Base-by-base conservation (phyloP, 805 yeast genomes). In the Zygosaccharomyces bailii region DNA sequence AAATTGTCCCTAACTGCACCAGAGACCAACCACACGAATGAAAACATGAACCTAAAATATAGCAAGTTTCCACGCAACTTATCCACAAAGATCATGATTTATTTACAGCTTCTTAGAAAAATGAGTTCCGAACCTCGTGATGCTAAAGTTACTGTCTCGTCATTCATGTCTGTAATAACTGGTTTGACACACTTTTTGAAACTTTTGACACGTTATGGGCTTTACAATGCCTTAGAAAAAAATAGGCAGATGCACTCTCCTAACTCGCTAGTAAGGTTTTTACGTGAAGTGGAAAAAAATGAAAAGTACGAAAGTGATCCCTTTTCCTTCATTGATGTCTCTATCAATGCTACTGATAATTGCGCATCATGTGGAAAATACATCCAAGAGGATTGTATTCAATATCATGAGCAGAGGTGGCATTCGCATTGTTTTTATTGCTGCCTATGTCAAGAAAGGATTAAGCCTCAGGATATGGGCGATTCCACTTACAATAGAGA, bases 171-270 rank as follows among this genome's bases (percentile, higher is more conserved):
- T 0, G 79, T 90, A 8, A 90, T 90, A 4, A 87, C 96, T 1
- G 89, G 95, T 0, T 70, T 91, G 54, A 97, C 99, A 0, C 98
- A 93, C 61, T 91, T 89, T 64, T 71, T 93, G 56, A 93, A 93
- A 63, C 72, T 91, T 5, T 69, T 93, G 17, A 84, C 91, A 4
- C 72, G 97, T 50, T 79, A 80, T 57, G 93, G 96, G 0, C 73
- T 93, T 33, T 76, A 80, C 46, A 80, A 81, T 52, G 86, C 96
- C 0, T 69, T 93, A n/a, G 81, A 76, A 44, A 70, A 75, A 44
- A 85, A 86, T 61, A 78, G 76, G 52, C 56, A 72, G 3, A 69
- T 76, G 5, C 78, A 77, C 24, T 74, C 84, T 6, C 75, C 83
- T 0, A 70, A 66, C 31, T 85, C 88, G 1, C 68, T 86, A 25